Conservation (phyloP, 2,329 filamentous ascomycete species). For the Cryphonectria radicalis region DNA sequence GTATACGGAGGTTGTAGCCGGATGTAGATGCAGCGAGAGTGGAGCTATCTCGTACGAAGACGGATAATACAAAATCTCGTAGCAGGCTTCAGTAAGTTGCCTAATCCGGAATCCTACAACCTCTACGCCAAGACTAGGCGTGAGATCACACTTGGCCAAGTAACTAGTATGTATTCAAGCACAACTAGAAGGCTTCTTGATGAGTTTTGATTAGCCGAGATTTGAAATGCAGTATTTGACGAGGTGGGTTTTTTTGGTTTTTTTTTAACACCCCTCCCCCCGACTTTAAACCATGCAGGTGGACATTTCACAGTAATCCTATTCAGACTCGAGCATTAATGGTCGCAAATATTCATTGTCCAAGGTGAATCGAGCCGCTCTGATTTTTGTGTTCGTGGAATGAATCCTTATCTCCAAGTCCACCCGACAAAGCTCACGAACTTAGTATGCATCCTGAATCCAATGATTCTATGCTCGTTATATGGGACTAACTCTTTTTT, state of each 20-base stretch:
- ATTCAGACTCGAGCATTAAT: not conserved
- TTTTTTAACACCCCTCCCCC: no score
- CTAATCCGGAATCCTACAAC: not conserved
- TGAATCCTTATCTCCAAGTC: not conserved
- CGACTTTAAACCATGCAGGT: not conserved
- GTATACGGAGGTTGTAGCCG: not conserved
- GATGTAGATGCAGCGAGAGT: slow-evolving; percentile 7
- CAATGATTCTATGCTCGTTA: not conserved
- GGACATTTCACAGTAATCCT: not conserved
- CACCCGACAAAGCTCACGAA: not conserved
- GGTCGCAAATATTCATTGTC: not conserved
- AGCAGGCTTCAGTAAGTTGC: not conserved
- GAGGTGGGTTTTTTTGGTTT: not conserved
- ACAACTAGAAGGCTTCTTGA: not conserved
- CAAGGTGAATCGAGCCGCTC: not conserved
- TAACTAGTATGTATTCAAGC: not conserved
- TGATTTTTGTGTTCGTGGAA: not conserved
- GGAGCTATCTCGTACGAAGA: not conserved
- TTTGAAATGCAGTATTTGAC: not conserved
- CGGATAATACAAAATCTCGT: not conserved
- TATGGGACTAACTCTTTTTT: not conserved
- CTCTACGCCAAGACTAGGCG: not conserved
- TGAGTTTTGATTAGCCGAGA: not conserved
- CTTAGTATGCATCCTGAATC: not conserved
- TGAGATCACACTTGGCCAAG: not conserved